Base-by-base conservation (phyloP, 2,329 filamentous ascomycete genomes). In the Fusarium anguioides region DNA sequence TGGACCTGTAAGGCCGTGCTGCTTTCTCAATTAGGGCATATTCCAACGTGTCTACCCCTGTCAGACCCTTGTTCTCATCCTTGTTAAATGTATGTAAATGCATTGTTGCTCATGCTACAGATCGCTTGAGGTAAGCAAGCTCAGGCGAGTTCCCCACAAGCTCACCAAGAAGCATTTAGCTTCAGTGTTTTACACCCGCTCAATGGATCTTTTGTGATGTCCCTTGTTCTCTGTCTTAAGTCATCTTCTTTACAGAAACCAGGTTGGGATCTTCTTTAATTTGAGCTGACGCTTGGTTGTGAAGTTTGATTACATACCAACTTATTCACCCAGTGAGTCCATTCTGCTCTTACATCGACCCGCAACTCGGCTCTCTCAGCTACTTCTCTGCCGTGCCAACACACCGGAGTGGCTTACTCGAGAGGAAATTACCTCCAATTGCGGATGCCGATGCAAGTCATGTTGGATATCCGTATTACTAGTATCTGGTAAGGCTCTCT, bases 1-100 rank as follows among this genome's bases (percentile, higher is more conserved):
- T 45, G 46, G 65, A 53, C 41, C 45, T 65, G 36, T 47, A 55
- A 60, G 48, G 66, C 48, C 66, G 66, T 70, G 44, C 59, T 68
- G 70, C 60, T 71, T 69, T 37, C 70, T 72, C 27, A 27, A 58
- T 64, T 62, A 51, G 61, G 60, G 37, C 42, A 62, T 51, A 63
- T 64, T 40, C 49, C 41, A 57, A 64, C 46, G 47, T 64, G 57
- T 40, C 53, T 58, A 67, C 55, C 56, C 67, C 49, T 52, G 55
- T 60, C 57, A 52, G 42, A 60, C 48, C 47, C 63, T 53, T 51
- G 68, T 39, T 45, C 40, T 46, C 37, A 40, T 46, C 59, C 65
- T 54, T 51, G 65, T 63, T 60, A 45, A 58, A 60, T 71, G 67
- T 67, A 72, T 70, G 58, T 58, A 46, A 59, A 63, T 67, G 66